A percentile compares a stretch with the other conserved stretches of the same genome.
These are phyloP conservation scores for Fusarium sp. DNA, from an alignment of 2,329 filamentous ascomycete species.

Conservation along the genomic window DNA sequence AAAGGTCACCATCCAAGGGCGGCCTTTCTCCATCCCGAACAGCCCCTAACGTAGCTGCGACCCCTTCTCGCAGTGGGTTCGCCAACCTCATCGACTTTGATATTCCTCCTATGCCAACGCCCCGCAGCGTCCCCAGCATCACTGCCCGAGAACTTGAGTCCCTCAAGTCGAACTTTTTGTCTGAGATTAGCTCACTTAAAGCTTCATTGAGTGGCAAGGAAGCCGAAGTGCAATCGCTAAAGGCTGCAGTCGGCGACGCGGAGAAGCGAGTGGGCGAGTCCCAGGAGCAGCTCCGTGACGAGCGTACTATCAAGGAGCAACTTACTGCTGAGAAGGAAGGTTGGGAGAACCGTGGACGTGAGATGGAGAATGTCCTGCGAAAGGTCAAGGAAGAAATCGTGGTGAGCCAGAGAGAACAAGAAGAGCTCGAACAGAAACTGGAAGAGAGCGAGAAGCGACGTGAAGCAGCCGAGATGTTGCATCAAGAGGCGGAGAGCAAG, in stretches of 20 bases:
- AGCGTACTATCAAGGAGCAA: constrained; percentile 77
- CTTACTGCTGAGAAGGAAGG: constrained; percentile 80
- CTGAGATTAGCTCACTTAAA: constrained; percentile 93
- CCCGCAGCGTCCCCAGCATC: constrained; percentile 89
- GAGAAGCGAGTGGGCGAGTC: constrained; percentile 92
- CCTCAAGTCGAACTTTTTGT: constrained; percentile 89
- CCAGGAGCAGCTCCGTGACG: constrained; percentile 85
- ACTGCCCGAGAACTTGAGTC: constrained; percentile 93
- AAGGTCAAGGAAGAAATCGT: constrained; percentile 87
- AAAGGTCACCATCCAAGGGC: constrained; percentile 63
- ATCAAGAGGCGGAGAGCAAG: constrained; percentile 81
- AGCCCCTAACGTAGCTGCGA: constrained; percentile 53
- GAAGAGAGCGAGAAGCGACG: constrained; percentile 82
- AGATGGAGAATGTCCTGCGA: constrained; percentile 85
- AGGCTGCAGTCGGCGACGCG: constrained; percentile 88
- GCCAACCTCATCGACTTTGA: constrained; percentile 81
- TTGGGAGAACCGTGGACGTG: constrained; percentile 87
- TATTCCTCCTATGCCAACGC: constrained; percentile 92
- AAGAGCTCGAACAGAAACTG: constrained; percentile 80
- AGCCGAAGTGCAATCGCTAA: constrained; percentile 88
- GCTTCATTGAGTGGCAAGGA: constrained; percentile 93
- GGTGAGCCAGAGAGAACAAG: constrained; percentile 81
- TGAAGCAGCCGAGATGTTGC: constrained; percentile 80
- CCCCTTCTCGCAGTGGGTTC: constrained; percentile 65
- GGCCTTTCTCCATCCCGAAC: constrained; percentile 52